Base-by-base conservation (phyloP, 441 rosid species). In the Hypseocharis bilobata region DNA sequence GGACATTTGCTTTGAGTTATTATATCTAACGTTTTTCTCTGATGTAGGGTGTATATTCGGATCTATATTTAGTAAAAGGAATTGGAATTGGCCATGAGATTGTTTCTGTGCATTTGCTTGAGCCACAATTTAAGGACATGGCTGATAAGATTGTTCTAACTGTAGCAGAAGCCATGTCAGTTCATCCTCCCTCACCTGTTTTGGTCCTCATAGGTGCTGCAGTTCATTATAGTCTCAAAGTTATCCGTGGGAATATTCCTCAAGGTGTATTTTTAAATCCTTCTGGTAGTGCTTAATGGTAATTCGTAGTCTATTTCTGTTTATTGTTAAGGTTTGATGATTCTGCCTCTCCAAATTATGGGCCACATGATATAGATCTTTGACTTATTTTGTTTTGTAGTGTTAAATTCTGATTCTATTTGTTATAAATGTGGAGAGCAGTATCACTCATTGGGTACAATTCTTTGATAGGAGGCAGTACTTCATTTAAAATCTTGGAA, bases 161-260 rank as follows among this genome's bases (percentile, higher is more conserved):
- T 25, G 98, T 92, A 34, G 98, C 93, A 26, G 97, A 92, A 81
- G 98, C 98, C 77, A 88, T 92, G 88, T 90, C 96, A 72, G 79
- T 88, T 25, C 89, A 84, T 70, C 97, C 97, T 67, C 90, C 90
- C 20, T 92, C 98, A 44, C 98, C 98, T 66, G 86, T 88, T 62
- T 86, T 80, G 67, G 84, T 90, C 68, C 88, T 92, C 55, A 76
- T 87, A 79, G 96, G 96, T 70, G 92, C 98, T 73, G 79, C 79
- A 70, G 70, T 92, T 71, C 77, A 67, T 6, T 92, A 88, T 70
- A 81, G 70, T 49, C 85, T 92, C 60, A 88, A 90, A 80, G 87
- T 87, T 79, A 77, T 90, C 71, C 92, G 86, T 55, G 94, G 84
- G 74, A 85, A 84, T 81, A 63, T 71, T 74, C 95, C 86, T 44